A percentile compares a stretch with the other conserved stretches of the same genome.
Evolutionary conservation across 2,329 filamentous ascomycete species (phyloP).

Genomic region (Zymoseptoria passerinii): DNA sequence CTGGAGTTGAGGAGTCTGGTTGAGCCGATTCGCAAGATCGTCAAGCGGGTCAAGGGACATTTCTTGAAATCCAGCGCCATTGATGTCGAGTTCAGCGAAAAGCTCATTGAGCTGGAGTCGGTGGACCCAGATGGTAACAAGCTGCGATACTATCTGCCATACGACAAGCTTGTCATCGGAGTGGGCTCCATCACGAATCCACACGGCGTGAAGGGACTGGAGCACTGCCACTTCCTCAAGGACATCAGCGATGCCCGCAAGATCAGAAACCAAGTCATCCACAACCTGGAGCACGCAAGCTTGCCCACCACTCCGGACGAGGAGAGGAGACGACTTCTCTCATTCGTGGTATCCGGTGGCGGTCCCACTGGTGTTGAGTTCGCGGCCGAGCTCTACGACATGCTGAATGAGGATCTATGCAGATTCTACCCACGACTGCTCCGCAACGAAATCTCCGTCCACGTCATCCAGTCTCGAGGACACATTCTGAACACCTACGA

Average conservation of each 20-base stretch:
- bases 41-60: conserved; percentile 70
- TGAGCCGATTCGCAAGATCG: conserved; percentile 82
- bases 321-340: conserved; percentile 77
- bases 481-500: conserved; percentile 99
- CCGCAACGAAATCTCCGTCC: conserved; percentile 96
- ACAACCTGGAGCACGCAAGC: conserved; percentile 83
- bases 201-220: conserved; percentile 89
- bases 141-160: conserved; percentile 82
- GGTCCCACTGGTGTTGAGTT: conserved; percentile 97
- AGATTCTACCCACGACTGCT: conserved; percentile 77
- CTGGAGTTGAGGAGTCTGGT: conserved; percentile 84
- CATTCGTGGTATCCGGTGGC: conserved; percentile 92
- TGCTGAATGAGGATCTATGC: conserved; percentile 88
- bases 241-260: conserved; percentile 84
- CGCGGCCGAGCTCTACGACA: conserved; percentile 88
- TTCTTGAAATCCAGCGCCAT: conserved; percentile 83
- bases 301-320: conserved; percentile 86
- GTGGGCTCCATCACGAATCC: conserved; percentile 90
- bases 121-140: conserved; percentile 62
- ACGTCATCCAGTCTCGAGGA: conserved; percentile 86
- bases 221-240: conserved; percentile 91
- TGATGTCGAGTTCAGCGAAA: conserved; percentile 84
- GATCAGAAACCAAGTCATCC: conserved; percentile 81
- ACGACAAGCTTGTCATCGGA: conserved; percentile 90
- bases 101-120: conserved; percentile 80